These are phyloP conservation scores for Fraxinus dipetala DNA, from an alignment of 305 asterid genomes.

Conservation along the genomic window DNA sequence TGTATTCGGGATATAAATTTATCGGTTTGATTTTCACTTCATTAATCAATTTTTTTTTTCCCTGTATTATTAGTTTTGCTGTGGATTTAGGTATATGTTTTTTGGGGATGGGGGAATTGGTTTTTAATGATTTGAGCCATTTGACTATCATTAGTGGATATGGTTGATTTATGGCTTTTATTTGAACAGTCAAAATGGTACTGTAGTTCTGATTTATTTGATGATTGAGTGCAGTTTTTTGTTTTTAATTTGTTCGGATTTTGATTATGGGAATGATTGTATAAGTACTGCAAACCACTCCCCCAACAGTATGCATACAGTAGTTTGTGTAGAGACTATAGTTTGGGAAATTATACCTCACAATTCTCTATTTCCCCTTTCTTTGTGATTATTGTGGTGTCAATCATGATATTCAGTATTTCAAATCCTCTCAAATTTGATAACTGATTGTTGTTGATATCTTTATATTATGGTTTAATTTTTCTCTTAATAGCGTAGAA, in stretches of 20 bases:
- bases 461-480: constrained; percentile 5
- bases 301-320: neutral
- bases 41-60: neutral
- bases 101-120: constrained; percentile 12
- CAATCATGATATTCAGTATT: neutral
- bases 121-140: neutral
- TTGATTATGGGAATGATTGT: constrained; percentile 1
- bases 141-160: neutral
- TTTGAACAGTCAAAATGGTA: neutral
- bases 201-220: constrained; percentile 7
- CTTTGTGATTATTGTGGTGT: constrained; percentile 2
- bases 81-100: constrained; percentile 20
- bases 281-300: neutral
- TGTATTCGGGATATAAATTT: constrained; percentile 4
- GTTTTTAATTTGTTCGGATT: neutral
- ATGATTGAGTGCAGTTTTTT: constrained; percentile 8
- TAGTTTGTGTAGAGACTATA: constrained; percentile 3
- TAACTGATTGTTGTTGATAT: constrained; percentile 15
- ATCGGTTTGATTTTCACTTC: constrained; percentile 5
- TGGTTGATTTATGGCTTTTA: neutral
- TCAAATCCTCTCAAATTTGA: neutral
- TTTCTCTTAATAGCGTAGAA: constrained; percentile 4
- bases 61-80: constrained; percentile 7
- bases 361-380: neutral
- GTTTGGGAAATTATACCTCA: constrained; percentile 1